Conservation (phyloP, 208 protist genomes). For the Leishmania tarentolae region DNA sequence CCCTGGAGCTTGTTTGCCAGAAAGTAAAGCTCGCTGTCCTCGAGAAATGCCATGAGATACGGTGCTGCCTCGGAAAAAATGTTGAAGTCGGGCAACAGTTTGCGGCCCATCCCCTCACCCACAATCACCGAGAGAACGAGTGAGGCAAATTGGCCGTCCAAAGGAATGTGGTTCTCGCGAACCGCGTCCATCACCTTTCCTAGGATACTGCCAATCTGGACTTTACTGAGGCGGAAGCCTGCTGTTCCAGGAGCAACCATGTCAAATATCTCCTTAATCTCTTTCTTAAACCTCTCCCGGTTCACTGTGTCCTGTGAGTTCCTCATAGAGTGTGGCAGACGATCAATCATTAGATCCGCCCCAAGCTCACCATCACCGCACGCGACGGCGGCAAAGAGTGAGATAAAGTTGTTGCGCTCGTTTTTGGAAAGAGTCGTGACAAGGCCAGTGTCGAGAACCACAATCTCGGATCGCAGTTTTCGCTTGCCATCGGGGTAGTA, state of each 20-base stretch:
- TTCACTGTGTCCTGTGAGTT: slow-evolving; percentile 30
- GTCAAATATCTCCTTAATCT: slow-evolving; percentile 85
- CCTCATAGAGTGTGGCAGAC: slow-evolving; percentile 46
- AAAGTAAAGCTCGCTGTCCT: slow-evolving; percentile 72
- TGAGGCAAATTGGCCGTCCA: slow-evolving; percentile 94
- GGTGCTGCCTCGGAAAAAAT: slow-evolving; percentile 87
- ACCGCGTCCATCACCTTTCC: slow-evolving; percentile 76
- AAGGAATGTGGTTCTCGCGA: slow-evolving; percentile 75
- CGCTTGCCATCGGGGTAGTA: slow-evolving; percentile 75
- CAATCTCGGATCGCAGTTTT: slow-evolving; percentile 59
- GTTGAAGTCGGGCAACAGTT: slow-evolving; percentile 89
- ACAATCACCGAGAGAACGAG: slow-evolving; percentile 92
- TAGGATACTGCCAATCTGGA: slow-evolving; percentile 85
- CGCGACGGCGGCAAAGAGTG: slow-evolving; percentile 90
- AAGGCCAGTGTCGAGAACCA: slow-evolving; percentile 92
- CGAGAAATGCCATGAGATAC: slow-evolving; percentile 77
- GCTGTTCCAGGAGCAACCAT: slow-evolving; percentile 67
- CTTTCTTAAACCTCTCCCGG: slow-evolving; percentile 57
- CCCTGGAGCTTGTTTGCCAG: slow-evolving; percentile 66
- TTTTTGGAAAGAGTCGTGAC: slow-evolving; percentile 81
- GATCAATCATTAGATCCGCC: slow-evolving; percentile 92
- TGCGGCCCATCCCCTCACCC: slow-evolving; percentile 90
- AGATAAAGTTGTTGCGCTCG: slow-evolving; percentile 93
- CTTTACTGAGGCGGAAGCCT: slow-evolving; percentile 81
- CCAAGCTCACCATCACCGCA: slow-evolving; percentile 85